Conservation (phyloP, 352 stramenopile genomes). For the Phytophthora sojae region DNA sequence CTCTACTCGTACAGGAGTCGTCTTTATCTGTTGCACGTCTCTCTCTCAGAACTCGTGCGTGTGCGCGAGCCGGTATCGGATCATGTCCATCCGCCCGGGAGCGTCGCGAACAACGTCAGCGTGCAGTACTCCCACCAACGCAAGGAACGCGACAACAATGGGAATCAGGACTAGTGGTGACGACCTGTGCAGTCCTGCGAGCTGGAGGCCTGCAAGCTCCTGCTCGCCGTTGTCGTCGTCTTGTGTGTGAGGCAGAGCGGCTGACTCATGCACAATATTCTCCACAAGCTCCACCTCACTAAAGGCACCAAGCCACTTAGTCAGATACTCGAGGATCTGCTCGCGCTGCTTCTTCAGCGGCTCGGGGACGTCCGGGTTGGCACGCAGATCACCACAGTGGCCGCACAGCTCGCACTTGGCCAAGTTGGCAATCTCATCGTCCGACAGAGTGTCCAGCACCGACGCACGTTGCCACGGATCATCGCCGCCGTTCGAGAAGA, state of each 20-base stretch:
- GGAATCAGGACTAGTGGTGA: constrained; percentile 79
- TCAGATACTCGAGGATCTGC: constrained; percentile 69
- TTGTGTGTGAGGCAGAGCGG: constrained; percentile 6
- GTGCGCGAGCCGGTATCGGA: constrained; percentile 52
- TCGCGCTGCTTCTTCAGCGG: constrained; percentile 74
- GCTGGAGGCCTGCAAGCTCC: constrained; percentile 29
- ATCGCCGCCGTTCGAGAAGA: constrained; percentile 86
- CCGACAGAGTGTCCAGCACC: constrained; percentile 61
- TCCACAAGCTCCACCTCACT: constrained; percentile 13
- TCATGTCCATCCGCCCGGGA: constrained; percentile 35
- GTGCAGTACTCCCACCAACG: constrained; percentile 61
- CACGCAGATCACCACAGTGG: constrained; percentile 80
- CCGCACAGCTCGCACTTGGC: constrained; percentile 84
- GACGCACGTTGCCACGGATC: constrained; percentile 89
- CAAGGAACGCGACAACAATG: constrained; percentile 63
- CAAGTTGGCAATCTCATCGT: constrained; percentile 71
- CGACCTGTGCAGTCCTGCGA: constrained; percentile 44
- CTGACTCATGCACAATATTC: constrained; percentile 24
- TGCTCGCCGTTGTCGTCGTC: constrained; percentile 33
- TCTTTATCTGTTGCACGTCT: constrained; percentile 13
- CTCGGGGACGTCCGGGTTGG: constrained; percentile 53
- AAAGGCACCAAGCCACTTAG: constrained; percentile 59
- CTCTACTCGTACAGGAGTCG: constrained; percentile 10
- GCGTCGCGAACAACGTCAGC: constrained; percentile 63
- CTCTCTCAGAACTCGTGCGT: constrained; percentile 35